A percentile compares a stretch with the other conserved stretches of the same genome.
Conservation (phyloP, 2,329 filamentous ascomycete species). For the Nothomitra cinnamomea region DNA sequence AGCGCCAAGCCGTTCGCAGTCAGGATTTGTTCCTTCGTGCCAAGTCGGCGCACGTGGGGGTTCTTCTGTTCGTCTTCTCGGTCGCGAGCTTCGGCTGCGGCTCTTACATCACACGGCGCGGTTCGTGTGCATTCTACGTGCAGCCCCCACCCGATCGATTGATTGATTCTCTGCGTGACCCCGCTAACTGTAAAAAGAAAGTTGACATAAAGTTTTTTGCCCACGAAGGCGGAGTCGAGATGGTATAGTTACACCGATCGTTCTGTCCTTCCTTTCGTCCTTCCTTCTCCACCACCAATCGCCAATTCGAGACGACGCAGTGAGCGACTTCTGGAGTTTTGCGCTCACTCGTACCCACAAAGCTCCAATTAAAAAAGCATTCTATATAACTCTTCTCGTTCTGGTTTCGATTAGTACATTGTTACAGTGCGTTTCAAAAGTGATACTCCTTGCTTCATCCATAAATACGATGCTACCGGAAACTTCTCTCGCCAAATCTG, state of each 20-base stretch:
- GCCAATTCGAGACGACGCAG: constrained; percentile 8
- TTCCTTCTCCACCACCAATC: not conserved
- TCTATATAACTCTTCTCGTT: not conserved
- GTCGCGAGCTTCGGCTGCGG: too few species aligned
- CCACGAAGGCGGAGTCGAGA: too few species aligned
- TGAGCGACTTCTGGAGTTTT: constrained; percentile 42
- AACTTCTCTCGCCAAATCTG: not conserved
- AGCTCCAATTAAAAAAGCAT: constrained; percentile 23
- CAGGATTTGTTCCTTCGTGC: too few species aligned
- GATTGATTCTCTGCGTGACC: too few species aligned
- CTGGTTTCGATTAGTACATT: not conserved
- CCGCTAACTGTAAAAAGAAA: too few species aligned
- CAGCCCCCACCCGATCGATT: too few species aligned
- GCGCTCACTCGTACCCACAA: constrained; percentile 32
- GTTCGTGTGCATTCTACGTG: too few species aligned
- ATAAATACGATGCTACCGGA: not conserved
- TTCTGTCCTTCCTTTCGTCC: not conserved
- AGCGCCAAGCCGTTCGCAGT: too few species aligned
- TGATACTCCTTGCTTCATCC: constrained; percentile 7
- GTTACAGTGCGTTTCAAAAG: not conserved
- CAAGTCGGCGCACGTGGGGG: too few species aligned
- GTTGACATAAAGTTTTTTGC: too few species aligned
- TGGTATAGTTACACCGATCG: not conserved
- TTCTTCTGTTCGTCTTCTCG: too few species aligned
- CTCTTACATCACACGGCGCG: too few species aligned